Evolutionary conservation across 2,329 filamentous ascomycete species (phyloP), one percentile per base, ranked within the genome.

Genomic region (Cylindrodendrum hubeiense): DNA sequence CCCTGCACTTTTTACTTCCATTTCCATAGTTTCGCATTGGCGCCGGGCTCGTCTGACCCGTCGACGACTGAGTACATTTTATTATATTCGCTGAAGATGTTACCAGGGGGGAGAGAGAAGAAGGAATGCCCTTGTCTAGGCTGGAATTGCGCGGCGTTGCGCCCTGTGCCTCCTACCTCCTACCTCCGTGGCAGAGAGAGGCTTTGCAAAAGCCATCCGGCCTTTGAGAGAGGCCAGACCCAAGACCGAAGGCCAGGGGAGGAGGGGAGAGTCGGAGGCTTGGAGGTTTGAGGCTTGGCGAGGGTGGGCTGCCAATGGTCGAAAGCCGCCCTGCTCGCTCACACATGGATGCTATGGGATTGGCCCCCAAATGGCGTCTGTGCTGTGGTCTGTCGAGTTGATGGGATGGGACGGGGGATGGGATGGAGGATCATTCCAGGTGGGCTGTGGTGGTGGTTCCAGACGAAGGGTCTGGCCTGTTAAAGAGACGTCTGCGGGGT

Each of bases 201-300:
- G 37, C 37, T n/a, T 39, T 39, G 37, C 37, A n/a, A 39, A 39
- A 15, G 37, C 37, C 37, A 15, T n/a, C 37, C 15, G 15, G 37
- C 37, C n/a, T n/a, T 39, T n/a, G n/a, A n/a, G n/a, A 39, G 15
- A 39, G 37, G 37, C 37, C 37, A 30, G 28, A 12, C 28, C 28
- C 2, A 30, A 30, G 28, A 30, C 28, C 28, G 28, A 39, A n/a
- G 15, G n/a, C 37, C 37, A 19, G 7, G 37, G 37, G 34, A 30
- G 37, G 17, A 10, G 34, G 33, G 21, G 17, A 26, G 33, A 19
- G 17, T n/a, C 26, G 47, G 47, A 52, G 56, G 56, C 56, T 59
- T 59, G 37, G 56, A 24, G 19, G 26, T 26, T 24, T 55, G 58
- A 60, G 43, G 50, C 50, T 53, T 55, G 33, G 59, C 33, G 41